Base-by-base conservation (phyloP, 345 rosid species). In the Aquilaria malaccensis region DNA sequence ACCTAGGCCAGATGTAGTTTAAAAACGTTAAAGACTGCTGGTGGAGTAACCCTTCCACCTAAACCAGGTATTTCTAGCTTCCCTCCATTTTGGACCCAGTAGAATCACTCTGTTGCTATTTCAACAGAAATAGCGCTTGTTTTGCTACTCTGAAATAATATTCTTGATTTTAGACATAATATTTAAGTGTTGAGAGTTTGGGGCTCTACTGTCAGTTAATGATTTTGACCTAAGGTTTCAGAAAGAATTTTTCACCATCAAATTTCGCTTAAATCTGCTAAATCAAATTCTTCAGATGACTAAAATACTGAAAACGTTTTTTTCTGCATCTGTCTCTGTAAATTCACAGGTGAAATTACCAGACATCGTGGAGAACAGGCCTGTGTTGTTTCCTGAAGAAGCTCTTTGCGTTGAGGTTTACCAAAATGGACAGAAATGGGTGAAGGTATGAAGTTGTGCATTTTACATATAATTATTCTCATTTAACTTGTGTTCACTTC, bases 401-500 rank as follows among this genome's bases (percentile, higher is more conserved):
- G 73, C 87, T 72, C 80, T 93, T 48, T 83, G 84, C 46, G 67
- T 87, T 64, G 96, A 89, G 78, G 79, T 93, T 55, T 86, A 81
- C 73, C 82, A 90, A 66, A 64, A 66, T 62, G 49, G 46, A 46
- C 67, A 69, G 30, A 77, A 69, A 67, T 72, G 60, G 65, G 4
- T 46, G 45, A 93, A 93, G 93, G 98, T 91, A 67, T 46, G 56
- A 50, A 6, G 14, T 41, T 3, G 22, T 62, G 32, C 2, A 50
- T 33, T 52, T 14, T 52, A 10, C 12, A 10, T 51, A 50, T 52
- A 2, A n/a, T 37, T 50, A 22, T 22, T 62, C 29, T 33, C 3
- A 12, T 50, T 59, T 9, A 6, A 30, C 3, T 61, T 30, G 30
- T 31, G 22, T 22, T 22, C 22, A 22, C 22, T 0, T 49, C 55